Base-by-base conservation (phyloP, 805 yeast genomes). In the Ogataea siamensis region DNA sequence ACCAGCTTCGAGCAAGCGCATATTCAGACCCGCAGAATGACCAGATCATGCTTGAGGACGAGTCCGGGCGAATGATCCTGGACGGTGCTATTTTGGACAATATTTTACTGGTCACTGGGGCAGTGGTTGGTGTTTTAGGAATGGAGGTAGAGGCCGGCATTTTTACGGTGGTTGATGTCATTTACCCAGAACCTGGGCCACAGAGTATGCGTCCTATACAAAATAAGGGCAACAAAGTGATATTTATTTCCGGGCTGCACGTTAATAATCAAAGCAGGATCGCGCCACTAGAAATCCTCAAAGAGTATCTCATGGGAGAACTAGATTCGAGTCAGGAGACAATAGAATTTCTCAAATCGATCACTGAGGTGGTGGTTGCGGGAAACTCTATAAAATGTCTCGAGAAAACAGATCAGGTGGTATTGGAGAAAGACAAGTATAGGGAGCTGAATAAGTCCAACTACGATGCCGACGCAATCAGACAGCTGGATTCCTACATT, bases 61-160 rank as follows among this genome's bases (percentile, higher is more conserved):
- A 88, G 53, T 79, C 88, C 39, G 99, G 99, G 3, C 69, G 99
- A 34, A 81, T 95, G 5, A 58, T 78, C 21, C 63, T 93, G 15
- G 79, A 76, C 33, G 76, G 76, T 30, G 89, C 87, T 17, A 71
- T 73, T 12, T 60, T 80, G 21, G 70, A 84, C 28, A 66, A 67
- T 34, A 67, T 75, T 13, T 73, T 82, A 2, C 66, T 91, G 17
- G 95, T 89, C 0, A 93, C 97, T 0, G 99, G 99, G 4, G 73
- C 80, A n/a, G 82, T 89, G 0, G 77, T 88, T 6, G 98, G 91
- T 0, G 74, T 88, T 1, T 58, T 88, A 8, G 99, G 99, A 0
- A 79, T 86, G 65, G 96, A 89, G 56, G 71, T 83, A 7, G 78
- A 74, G 31, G 80, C 88, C 0, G 98, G 98, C 3, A 69, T 80